Evolutionary conservation across 2,329 filamentous ascomycete genomes (phyloP), one percentile per base, ranked within the genome.

Genomic region (Ceratocystis diversiconidia): DNA sequence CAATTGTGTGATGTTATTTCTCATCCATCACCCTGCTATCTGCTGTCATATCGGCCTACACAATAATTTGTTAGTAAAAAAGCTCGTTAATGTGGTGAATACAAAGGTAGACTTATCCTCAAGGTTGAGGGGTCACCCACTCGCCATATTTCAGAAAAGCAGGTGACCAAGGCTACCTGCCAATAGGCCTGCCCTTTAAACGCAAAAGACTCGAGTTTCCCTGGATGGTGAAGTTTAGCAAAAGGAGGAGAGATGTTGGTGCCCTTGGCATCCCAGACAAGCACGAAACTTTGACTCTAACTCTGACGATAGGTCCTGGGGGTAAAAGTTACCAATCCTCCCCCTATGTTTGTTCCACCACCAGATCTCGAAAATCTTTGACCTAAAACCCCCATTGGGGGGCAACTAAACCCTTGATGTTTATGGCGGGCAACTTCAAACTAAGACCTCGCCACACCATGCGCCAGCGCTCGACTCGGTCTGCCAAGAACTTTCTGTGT

Each of bases 201-300:
- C 55, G 28, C 15, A 59, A 8, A 59, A 59, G 55, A 59, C 55
- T 59, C 55, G 32, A 59, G 55, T 25, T 32, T 59, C 7, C 28
- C 28, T 8, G n/a, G 7, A 36, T 19, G 28, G 55, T n/a, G 15
- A 36, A 17, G 17, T 1, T 3, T 7, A 19, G 19, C 55, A 36
- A n/a, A 32, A 15, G 30, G 5, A 12, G 17, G 5, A 32, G 28
- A 59, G 36, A 4, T 41, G 30, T 17, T n/a, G 55, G 55, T 8
- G 55, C 28, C n/a, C 50, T 65, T 65, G 63, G 41, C 41, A 59
- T 65, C 69, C 78, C 82, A 79, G 89, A 92, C 89, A 92, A 92
- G 90, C 82, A 81, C 89, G 79, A 90, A 85, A 80, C 90, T 91
- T 90, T 95, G 90, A 95, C 86, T 79, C 88, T 88, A 90, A 91